Percentiles rank a stretch among this genome's conserved stretches.
Evolutionary conservation across 108 stramenopile species (phyloP).

Genomic region (Fragilaria radians): DNA sequence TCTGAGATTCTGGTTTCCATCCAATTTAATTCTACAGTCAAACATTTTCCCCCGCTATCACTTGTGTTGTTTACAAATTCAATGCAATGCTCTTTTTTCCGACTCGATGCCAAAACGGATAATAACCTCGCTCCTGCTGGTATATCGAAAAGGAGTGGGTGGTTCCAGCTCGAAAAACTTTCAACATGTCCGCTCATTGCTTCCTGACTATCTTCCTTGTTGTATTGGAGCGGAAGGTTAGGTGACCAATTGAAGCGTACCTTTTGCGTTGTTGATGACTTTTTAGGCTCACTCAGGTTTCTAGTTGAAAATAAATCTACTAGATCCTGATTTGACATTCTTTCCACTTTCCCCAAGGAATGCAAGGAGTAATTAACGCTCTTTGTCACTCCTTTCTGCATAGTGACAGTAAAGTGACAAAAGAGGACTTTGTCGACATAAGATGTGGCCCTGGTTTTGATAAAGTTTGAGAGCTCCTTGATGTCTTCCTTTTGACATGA

Average conservation of each 20-base stretch:
- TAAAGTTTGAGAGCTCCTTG: not conserved
- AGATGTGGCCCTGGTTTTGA: not conserved
- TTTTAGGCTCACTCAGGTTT: conserved; percentile 2
- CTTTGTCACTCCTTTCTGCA: not conserved
- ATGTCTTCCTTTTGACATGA: not conserved
- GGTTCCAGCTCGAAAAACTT: conserved; percentile 19
- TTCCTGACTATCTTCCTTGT: not conserved
- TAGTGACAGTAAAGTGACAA: not conserved
- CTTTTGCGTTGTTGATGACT: conserved; percentile 7
- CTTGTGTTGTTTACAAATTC: conserved; percentile 19
- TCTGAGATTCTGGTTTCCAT: not conserved
- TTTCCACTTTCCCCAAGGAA: not conserved
- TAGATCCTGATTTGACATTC: conserved; percentile 38
- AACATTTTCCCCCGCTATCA: conserved; percentile 3
- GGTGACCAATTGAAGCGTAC: conserved; percentile 1
- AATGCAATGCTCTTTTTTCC: conserved; percentile 33
- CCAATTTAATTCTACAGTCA: not conserved
- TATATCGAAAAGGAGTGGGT: conserved; percentile 47
- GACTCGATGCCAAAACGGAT: conserved; percentile 53
- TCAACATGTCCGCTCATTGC: not conserved
- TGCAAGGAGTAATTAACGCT: not conserved
- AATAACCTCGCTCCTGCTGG: conserved; percentile 70
- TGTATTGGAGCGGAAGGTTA: not conserved
- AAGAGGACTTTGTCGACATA: not conserved
- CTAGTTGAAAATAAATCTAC: conserved; percentile 39